A percentile compares a stretch with the other conserved stretches of the same genome.
Conservation (phyloP, 108 stramenopile species). For the Nitzschia palea region DNA sequence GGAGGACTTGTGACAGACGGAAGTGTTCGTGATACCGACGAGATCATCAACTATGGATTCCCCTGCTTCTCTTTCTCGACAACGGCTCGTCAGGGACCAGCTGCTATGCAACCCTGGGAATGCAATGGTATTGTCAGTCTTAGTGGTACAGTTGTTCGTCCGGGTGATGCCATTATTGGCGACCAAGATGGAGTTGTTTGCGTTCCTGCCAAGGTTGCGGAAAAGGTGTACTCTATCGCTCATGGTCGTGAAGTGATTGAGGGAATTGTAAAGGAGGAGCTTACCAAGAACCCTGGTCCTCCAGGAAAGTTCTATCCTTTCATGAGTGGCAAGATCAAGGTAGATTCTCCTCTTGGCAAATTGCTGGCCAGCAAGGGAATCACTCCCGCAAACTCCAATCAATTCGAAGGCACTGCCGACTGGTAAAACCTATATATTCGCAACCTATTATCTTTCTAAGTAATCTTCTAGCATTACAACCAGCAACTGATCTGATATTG, state of each 20-base stretch:
- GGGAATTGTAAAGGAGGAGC: constrained; percentile 90
- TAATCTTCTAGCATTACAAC: no score
- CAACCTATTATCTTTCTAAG: constrained; percentile 1
- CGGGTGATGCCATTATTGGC: constrained; percentile 89
- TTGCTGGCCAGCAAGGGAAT: constrained; percentile 85
- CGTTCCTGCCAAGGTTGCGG: constrained; percentile 88
- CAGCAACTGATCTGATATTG: no score
- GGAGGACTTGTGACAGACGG: constrained; percentile 91
- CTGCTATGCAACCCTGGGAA: constrained; percentile 92
- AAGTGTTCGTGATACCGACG: constrained; percentile 87
- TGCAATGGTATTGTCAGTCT: constrained; percentile 80
- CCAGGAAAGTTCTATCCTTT: constrained; percentile 92
- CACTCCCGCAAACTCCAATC: constrained; percentile 88
- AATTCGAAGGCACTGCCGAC: constrained; percentile 87
- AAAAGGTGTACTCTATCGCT: constrained; percentile 85
- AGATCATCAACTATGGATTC: constrained; percentile 90
- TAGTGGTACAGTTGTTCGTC: constrained; percentile 73
- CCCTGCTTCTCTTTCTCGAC: constrained; percentile 62
- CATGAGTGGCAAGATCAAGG: constrained; percentile 91
- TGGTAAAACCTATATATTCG: constrained; percentile 54
- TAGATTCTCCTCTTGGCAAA: constrained; percentile 82
- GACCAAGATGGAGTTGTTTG: constrained; percentile 92
- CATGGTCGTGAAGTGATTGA: constrained; percentile 89
- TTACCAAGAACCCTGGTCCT: constrained; percentile 87
- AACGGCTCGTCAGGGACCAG: constrained; percentile 67